Base-by-base conservation (phyloP, 768 basidiomycete species). In the Paxillus ammoniavirescens region DNA sequence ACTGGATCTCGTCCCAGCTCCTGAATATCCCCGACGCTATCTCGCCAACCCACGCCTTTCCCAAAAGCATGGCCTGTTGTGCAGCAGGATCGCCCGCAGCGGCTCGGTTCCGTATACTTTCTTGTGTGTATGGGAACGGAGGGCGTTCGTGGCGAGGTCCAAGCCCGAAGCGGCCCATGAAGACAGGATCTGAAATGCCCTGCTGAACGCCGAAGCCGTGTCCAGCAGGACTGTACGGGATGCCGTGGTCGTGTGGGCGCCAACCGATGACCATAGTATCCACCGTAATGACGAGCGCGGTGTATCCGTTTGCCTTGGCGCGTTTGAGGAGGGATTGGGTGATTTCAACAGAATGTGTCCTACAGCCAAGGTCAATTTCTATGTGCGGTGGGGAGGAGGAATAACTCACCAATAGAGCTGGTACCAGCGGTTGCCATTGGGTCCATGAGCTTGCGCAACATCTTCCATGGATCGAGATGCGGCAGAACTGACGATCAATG, bases 381-480 rank as follows among this genome's bases (percentile, higher is more conserved):
- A 26, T 26, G 40, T 40, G 36, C 23, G 18, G 10, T 8, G 6
- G 2, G 35, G 12, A 36, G 21, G 31, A 37, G 26, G 17, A 37
- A 10, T 47, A 5, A 55, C 65, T 59, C 30, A 70, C 73, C 77
- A 78, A 56, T 80, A 80, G 17, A 80, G 67, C 56, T 82, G 80
- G 56, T 73, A 82, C 77, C 77, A 82, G 7, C 79, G 74, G 18
- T 67, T 67, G 0, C 72, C 74, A 40, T 65, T 57, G 1, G 54
- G 55, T n/a, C 76, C 76, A 47, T 76, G 77, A 2, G 76, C 80
- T 23, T 69, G 58, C 2, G 74, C 82, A 3, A 80, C 77, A 5
- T 73, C 72, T 57, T 83, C 80, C 54, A 83, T 77, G 1, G 80
- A 63, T 47, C 79, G 75, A 5, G 77, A 77, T 0, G 73, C 69